phyloP scores from a whole-genome alignment of 495 filamentous ascomycete species.

The Aspergillus biplanus region DNA sequence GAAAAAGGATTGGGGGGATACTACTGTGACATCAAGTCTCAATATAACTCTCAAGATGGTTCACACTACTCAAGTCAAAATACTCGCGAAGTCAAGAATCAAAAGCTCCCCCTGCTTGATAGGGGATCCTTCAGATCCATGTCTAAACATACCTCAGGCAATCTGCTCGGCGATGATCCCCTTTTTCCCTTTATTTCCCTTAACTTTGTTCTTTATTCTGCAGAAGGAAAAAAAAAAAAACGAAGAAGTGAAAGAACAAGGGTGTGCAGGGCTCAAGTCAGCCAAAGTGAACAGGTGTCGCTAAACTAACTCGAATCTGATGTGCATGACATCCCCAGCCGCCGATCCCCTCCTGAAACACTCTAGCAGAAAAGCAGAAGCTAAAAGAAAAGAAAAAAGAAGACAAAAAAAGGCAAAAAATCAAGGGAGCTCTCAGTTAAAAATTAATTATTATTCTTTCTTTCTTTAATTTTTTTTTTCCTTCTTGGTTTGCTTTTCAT shows the following conservation, averaged over 20 bases:
- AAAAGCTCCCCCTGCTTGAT: neutral
- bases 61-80: too few species aligned
- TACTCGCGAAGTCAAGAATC: too few species aligned
- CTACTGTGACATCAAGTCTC: neutral
- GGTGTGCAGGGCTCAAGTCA: neutral
- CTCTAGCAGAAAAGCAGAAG: conserved; percentile 12
- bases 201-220: neutral
- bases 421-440: too few species aligned
- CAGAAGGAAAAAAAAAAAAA: too few species aligned
- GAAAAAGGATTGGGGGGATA: neutral
- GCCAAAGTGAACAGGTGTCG: conserved; percentile 8
- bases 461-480: neutral
- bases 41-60: too few species aligned
- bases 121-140: neutral
- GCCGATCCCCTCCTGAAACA: conserved; percentile 29
- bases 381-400: conserved; percentile 8
- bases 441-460: neutral
- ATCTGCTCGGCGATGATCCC: neutral
- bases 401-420: conserved; percentile 9
- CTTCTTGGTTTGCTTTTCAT: neutral
- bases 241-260: neutral
- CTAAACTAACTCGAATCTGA: conserved; percentile 16
- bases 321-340: conserved; percentile 27
- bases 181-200: neutral
- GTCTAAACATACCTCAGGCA: neutral